Conservation (phyloP, 1,139 yeast genomes). For the Magnusiomyces fungicola region DNA sequence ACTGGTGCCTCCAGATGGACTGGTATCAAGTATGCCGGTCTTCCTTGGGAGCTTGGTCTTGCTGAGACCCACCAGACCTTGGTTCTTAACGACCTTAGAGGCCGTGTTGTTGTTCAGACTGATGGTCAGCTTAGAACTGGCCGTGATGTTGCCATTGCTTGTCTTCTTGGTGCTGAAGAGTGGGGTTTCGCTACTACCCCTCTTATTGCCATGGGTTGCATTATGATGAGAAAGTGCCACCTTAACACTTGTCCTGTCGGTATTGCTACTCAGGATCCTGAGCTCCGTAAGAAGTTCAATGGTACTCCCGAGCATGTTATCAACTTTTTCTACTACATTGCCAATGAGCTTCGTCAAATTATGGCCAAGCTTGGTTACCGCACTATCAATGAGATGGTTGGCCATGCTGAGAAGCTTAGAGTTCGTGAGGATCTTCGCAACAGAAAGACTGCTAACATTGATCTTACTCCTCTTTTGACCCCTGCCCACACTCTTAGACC, state of each 20-base stretch:
- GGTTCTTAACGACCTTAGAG: constrained; percentile 91
- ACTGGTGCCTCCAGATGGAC: constrained; percentile 99
- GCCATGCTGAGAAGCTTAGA: constrained; percentile 82
- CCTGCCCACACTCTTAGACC: constrained; percentile 97
- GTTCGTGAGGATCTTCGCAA: constrained; percentile 82
- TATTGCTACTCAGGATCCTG: constrained; percentile 97
- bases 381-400: constrained; percentile 96
- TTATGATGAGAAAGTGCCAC: constrained; percentile 93
- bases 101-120: constrained; percentile 89
- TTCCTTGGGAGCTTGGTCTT: constrained; percentile 97
- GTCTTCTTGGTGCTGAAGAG: constrained; percentile 95
- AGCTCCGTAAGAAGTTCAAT: constrained; percentile 78
- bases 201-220: constrained; percentile 94
- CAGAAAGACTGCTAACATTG: constrained; percentile 87
- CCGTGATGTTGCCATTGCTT: constrained; percentile 91
- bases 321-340: constrained; percentile 90
- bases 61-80: constrained; percentile 98
- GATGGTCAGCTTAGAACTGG: constrained; percentile 98
- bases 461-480: constrained; percentile 84
- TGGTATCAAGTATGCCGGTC: constrained; percentile 92
- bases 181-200: constrained; percentile 99
- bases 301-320: constrained; percentile 99
- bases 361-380: constrained; percentile 96
- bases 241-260: constrained; percentile 95
- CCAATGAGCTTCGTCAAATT: constrained; percentile 83